Base-by-base conservation (phyloP, 768 basidiomycete species). In the Mycena maculata region DNA sequence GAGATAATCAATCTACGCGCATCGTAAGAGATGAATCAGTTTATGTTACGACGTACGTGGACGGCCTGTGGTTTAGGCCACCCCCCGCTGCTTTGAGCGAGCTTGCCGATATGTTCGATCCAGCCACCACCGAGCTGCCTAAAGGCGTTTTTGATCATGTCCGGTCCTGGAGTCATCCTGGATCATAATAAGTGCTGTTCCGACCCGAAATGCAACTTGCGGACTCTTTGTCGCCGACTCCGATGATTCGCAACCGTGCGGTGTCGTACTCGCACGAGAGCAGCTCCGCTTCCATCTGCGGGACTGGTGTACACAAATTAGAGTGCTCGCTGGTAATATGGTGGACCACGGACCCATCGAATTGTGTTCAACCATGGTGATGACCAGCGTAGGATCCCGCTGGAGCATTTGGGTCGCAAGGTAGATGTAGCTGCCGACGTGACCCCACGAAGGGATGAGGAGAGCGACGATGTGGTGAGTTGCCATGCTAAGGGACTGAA, bases 381-480 rank as follows among this genome's bases (percentile, higher is more conserved):
- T 16, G 23, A 42, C 55, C 6, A 56, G 23, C 5, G 27, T 41
- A 3, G 55, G 55, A 44, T 56, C 55, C 18, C 39, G 13, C 16
- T 42, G 55, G 13, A 56, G 55, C 39, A 56, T 27, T 12, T 28
- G 55, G 6, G 2, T 41, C 38, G 41, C 55, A 23, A 56, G 23
- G 23, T 44, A 41, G 22, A 44, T 44, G 55, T 56, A 56, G 55
- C 39, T 41, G 25, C 11, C 38, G 13, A 27, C 16, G 20, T 54
- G 53, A 15, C 53, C 53, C 53, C 53, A 54, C 8, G 23, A 11
- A 20, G 53, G 53, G 3, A 15, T 12, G 22, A 56, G 38, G 39
- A 56, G 41, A 9, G 39, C 55, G 39, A 25, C 55, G 41, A 56
- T 56, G 39, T 56, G 55, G 55, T 56, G 55, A 13, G 38, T 22